Base-by-base conservation (phyloP, 2,329 filamentous ascomycete species). In the Fusarium penzigii region DNA sequence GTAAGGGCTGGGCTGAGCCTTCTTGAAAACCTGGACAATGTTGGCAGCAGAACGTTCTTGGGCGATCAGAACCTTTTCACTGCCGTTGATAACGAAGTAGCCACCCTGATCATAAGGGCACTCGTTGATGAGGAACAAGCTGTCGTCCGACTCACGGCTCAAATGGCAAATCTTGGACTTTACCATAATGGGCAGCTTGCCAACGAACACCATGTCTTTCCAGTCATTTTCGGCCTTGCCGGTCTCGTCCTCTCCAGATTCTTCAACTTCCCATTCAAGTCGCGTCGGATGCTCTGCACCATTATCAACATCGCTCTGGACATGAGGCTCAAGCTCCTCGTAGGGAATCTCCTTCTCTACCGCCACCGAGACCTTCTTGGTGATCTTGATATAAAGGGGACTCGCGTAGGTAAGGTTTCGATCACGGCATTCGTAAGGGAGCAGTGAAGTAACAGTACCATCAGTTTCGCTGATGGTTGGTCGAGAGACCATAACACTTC, bases 41-140 rank as follows among this genome's bases (percentile, higher is more conserved):
- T 99, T 99, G 68, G 93, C 94, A 39, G 94, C 94, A 69, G 92
- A 97, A 57, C 94, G 89, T 74, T 99, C 94, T 71, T 99, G 94
- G 1, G 94, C 94, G 65, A 99, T 99, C 63, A 99, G 77, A 17
- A 99, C 94, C 80, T 99, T 99, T 70, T 99, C 94, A 73, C 90
- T 96, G 41, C 94, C 94, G 75, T 99, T 99, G 80, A 99, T 99
- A 65, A 99, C 91, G 69, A 99, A 99, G 74, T 99, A 99, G 61
- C 94, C 94, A 62, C 94, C 94, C 68, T 97, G 94, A 68, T 99
- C 94, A 72, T 97, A 99, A 1, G 94, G 94, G 63, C 94, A 99
- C 74, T 99, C 94, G 68, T 96, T 96, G 72, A 95, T 87, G 43
- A 89, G 81, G 70, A 96, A 97, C 2, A 99, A 80, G 45, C 90